Percentiles rank a stretch among this genome's conserved stretches.
Conservation (phyloP, 257 asterid species). For the Solanum raphanifolium region DNA sequence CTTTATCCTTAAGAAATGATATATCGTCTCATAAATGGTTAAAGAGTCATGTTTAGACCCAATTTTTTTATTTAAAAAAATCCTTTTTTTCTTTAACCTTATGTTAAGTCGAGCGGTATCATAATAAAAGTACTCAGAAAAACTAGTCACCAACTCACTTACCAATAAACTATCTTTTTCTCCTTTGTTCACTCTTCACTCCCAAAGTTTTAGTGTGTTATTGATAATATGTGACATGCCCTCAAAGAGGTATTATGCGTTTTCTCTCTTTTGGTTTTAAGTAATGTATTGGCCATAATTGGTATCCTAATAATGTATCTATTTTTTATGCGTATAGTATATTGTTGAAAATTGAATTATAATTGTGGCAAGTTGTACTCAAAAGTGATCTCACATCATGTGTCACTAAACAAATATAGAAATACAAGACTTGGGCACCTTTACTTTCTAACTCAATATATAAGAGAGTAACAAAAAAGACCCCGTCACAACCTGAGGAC, state of each 20-base stretch:
- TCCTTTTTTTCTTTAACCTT: too few relatives aligned
- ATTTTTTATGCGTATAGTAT: neutral
- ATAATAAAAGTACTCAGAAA: neutral
- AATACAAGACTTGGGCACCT: neutral
- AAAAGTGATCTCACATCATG: slow-evolving; percentile 8
- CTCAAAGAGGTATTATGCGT: neutral
- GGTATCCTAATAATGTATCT: neutral
- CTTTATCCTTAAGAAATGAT: too few relatives aligned
- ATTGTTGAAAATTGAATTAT: neutral
- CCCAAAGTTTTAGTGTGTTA: neutral
- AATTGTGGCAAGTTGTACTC: slow-evolving; percentile 5
- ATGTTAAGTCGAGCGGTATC: too few relatives aligned
- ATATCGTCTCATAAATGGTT: neutral
- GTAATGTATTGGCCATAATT: neutral
- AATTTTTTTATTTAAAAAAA: too few relatives aligned
- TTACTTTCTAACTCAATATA: neutral
- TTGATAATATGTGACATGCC: neutral
- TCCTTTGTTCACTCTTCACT: neutral
- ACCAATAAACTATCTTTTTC: neutral
- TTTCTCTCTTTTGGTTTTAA: neutral
- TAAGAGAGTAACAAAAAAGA: neutral
- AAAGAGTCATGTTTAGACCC: too few relatives aligned
- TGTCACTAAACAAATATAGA: neutral
- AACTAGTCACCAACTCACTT: neutral
- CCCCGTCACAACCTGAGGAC: neutral